Evolutionary conservation across 2,329 filamentous ascomycete genomes (phyloP).

Genomic region (Claviceps arundinis): DNA sequence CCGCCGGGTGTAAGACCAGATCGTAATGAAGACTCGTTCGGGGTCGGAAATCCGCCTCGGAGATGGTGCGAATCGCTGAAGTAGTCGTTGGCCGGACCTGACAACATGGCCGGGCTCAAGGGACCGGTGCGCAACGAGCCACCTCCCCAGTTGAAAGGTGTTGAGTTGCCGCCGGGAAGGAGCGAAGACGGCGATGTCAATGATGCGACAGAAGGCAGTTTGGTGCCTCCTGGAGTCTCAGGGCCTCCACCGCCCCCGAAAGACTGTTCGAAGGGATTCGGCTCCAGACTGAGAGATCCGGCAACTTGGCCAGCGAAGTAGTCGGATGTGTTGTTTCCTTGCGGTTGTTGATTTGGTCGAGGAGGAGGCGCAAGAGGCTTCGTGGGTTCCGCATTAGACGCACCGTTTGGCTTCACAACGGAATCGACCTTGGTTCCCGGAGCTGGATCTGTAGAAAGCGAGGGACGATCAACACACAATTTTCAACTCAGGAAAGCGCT

Average conservation of each 20-base stretch:
- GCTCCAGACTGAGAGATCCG: constrained; percentile 59
- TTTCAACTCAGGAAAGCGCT: constrained; percentile 9
- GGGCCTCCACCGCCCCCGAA: constrained; percentile 53
- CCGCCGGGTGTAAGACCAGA: constrained; percentile 89
- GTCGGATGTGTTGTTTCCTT: constrained; percentile 45
- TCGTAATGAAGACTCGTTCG: constrained; percentile 87
- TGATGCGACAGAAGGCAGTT: constrained; percentile 79
- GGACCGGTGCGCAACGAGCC: constrained; percentile 84
- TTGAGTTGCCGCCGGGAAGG: constrained; percentile 58
- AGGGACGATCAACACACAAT: constrained; percentile 6
- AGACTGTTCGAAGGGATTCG: constrained; percentile 94
- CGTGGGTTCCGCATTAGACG: constrained; percentile 43
- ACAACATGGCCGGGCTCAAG: constrained; percentile 92
- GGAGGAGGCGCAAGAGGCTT: constrained; percentile 60
- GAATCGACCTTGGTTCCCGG: constrained; percentile 34
- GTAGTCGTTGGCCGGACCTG: constrained; percentile 75
- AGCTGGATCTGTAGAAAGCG: constrained; percentile 23
- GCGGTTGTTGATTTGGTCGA: constrained; percentile 40
- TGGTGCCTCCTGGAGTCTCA: constrained; percentile 71
- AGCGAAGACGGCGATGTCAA: constrained; percentile 83
- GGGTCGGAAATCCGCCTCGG: constrained; percentile 77
- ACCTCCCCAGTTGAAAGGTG: constrained; percentile 64
- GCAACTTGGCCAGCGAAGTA: constrained; percentile 50
- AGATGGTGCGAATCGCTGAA: constrained; percentile 70
- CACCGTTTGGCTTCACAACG: constrained; percentile 33